A percentile compares a stretch with the other conserved stretches of the same genome.
Conservation (phyloP, 2,329 filamentous ascomycete species). For the Diaporthe vaccinii region DNA sequence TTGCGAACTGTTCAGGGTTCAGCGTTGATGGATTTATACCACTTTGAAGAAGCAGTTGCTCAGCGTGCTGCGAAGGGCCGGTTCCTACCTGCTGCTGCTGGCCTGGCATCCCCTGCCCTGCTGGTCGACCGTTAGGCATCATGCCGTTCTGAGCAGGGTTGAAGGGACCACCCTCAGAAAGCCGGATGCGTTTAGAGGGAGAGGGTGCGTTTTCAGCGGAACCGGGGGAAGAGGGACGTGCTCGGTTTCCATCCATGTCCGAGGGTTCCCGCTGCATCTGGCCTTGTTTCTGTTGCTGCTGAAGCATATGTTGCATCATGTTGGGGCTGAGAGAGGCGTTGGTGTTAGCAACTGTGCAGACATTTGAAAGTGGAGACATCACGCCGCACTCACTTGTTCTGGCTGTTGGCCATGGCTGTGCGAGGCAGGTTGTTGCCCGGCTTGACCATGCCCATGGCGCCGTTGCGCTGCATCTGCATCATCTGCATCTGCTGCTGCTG, state of each 20-base stretch:
- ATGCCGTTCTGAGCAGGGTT: constrained; percentile 79
- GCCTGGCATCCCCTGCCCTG: constrained; percentile 76
- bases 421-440: constrained; percentile 76
- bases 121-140: constrained; percentile 81
- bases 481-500: constrained; percentile 71
- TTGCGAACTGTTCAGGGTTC: constrained; percentile 81
- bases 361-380: neutral
- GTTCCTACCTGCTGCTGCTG: constrained; percentile 72
- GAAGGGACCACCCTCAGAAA: constrained; percentile 80
- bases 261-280: constrained; percentile 92
- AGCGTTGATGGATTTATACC: constrained; percentile 83
- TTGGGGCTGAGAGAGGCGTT: constrained; percentile 66
- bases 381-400: constrained; percentile 71
- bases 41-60: constrained; percentile 73
- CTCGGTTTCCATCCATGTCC: constrained; percentile 86
- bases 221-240: constrained; percentile 84
- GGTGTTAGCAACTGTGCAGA: constrained; percentile 20
- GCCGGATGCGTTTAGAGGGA: constrained; percentile 88
- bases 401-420: constrained; percentile 83
- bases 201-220: constrained; percentile 91
- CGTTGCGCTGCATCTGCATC: constrained; percentile 76
- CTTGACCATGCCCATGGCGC: constrained; percentile 69
- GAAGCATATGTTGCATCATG: constrained; percentile 75
- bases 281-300: constrained; percentile 74
- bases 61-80: constrained; percentile 60